Conservation (phyloP, 805 yeast species). For the Aciculoconidium aculeatum region DNA sequence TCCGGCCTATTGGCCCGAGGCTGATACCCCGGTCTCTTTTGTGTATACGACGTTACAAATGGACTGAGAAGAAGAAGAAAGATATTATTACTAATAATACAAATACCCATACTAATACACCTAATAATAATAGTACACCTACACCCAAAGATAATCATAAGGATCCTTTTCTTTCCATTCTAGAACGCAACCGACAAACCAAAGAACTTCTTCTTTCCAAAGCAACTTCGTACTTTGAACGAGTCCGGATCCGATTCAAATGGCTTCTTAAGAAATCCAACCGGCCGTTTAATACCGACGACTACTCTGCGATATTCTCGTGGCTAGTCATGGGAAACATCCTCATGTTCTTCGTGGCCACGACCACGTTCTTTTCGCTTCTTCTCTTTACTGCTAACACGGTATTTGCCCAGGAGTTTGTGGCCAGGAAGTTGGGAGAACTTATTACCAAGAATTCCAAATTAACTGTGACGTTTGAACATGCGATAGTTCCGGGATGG, state of each 20-base stretch:
- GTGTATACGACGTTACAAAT: no score
- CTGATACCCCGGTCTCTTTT: no score
- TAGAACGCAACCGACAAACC: constrained; percentile 11
- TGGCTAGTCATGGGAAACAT: constrained; percentile 91
- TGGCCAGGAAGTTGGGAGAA: constrained; percentile 78
- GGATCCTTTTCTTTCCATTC: constrained; percentile 2
- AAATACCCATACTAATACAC: no score
- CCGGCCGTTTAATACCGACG: constrained; percentile 89
- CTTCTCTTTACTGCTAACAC: constrained; percentile 74
- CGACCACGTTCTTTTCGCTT: constrained; percentile 87
- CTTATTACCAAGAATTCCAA: constrained; percentile 78
- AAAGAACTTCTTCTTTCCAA: constrained; percentile 20
- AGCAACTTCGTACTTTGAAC: constrained; percentile 24
- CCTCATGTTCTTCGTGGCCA: constrained; percentile 71
- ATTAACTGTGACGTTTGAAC: constrained; percentile 80
- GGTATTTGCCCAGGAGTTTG: constrained; percentile 81
- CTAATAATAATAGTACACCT: background rate
- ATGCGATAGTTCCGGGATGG: constrained; percentile 95
- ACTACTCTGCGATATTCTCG: constrained; percentile 80
- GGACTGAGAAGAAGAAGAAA: no score
- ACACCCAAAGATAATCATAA: constrained; percentile 2
- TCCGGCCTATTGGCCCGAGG: no score
- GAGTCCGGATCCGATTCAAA: constrained; percentile 40
- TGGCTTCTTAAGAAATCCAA: constrained; percentile 74
- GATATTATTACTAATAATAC: no score